These are phyloP conservation scores for Hypoxylon subgilvum DNA, from an alignment of 495 filamentous ascomycete genomes.

Conservation along the genomic window DNA sequence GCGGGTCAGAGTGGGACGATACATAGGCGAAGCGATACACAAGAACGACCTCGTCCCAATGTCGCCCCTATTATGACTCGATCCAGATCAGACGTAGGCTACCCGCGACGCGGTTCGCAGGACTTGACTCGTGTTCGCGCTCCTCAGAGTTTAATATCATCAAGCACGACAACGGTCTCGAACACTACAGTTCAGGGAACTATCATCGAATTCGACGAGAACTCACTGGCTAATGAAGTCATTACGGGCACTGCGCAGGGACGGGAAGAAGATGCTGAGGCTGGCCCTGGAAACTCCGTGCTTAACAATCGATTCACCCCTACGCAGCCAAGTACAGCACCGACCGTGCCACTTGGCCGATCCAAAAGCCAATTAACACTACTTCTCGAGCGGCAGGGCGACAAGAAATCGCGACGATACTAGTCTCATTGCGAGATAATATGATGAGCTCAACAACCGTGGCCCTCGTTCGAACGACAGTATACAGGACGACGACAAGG, in stretches of 20 bases:
- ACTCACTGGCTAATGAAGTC: slow-evolving; percentile 22
- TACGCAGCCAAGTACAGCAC: slow-evolving; percentile 44
- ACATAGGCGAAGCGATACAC: slow-evolving; percentile 32
- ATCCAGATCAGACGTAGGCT: slow-evolving; percentile 40
- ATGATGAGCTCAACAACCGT: neutral
- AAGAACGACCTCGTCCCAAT: slow-evolving; percentile 23
- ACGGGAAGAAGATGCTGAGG: slow-evolving; percentile 31
- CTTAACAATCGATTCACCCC: slow-evolving; percentile 47
- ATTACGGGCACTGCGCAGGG: slow-evolving; percentile 31
- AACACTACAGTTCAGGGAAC: slow-evolving; percentile 46
- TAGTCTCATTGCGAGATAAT: slow-evolving; percentile 2
- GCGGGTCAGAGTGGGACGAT: slow-evolving; percentile 16
- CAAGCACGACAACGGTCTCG: slow-evolving; percentile 42
- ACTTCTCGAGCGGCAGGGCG: slow-evolving; percentile 51
- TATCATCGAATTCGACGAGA: slow-evolving; percentile 45
- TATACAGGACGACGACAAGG: slow-evolving; percentile 13
- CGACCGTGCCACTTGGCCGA: slow-evolving; percentile 49
- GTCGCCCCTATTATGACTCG: slow-evolving; percentile 38
- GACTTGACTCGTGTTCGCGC: slow-evolving; percentile 30
- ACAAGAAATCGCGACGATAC: slow-evolving; percentile 37
- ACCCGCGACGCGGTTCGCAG: slow-evolving; percentile 25
- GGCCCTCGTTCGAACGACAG: neutral
- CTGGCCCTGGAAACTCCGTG: slow-evolving; percentile 34
- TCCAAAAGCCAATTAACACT: slow-evolving; percentile 59
- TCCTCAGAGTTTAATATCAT: slow-evolving; percentile 37